These are phyloP conservation scores for Discostella stelligeroides DNA, from an alignment of 108 stramenopile species.

Conservation along the genomic window DNA sequence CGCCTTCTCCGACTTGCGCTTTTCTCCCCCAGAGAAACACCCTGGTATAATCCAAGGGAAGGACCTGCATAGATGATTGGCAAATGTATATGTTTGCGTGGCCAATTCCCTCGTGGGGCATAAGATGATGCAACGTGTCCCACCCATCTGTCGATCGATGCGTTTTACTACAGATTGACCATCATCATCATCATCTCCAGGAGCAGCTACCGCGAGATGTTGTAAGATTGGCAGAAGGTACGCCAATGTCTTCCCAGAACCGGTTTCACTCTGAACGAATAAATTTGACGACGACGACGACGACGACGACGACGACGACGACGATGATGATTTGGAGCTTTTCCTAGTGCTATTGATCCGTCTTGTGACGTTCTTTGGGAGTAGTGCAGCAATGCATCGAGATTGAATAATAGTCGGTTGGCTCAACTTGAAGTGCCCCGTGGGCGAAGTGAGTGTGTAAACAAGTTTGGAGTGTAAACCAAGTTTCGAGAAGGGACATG, in stretches of 20 bases:
- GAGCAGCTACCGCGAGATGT: slow-evolving; percentile 46
- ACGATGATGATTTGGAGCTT: no score
- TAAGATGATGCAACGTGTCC: no score
- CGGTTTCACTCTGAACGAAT: slow-evolving; percentile 92
- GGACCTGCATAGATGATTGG: slow-evolving; percentile 57
- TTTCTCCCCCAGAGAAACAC: slow-evolving; percentile 90
- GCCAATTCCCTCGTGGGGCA: slow-evolving; percentile 85
- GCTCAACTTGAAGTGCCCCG: slow-evolving; percentile 45
- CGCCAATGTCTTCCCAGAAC: no score
- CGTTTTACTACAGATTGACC: no score
- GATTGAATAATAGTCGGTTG: slow-evolving; percentile 80
- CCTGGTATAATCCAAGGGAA: slow-evolving; percentile 92
- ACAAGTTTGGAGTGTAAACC: slow-evolving; percentile 61
- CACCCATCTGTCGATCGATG: no score
- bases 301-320: no score
- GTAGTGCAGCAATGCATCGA: slow-evolving; percentile 37
- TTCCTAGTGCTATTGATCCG: no score
- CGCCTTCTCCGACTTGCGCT: slow-evolving; percentile 95
- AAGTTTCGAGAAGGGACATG: slow-evolving; percentile 43
- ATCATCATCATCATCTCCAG: no score
- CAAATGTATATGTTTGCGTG: slow-evolving; percentile 74
- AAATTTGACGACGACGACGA: slow-evolving; percentile 61
- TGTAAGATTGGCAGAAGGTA: slow-evolving; percentile 41
- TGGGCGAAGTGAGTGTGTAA: slow-evolving; percentile 42
- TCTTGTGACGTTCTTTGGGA: no score